Evolutionary conservation across 2,329 filamentous ascomycete genomes (phyloP), one percentile per base, ranked within the genome.

Genomic region (Fusarium vanettenii): DNA sequence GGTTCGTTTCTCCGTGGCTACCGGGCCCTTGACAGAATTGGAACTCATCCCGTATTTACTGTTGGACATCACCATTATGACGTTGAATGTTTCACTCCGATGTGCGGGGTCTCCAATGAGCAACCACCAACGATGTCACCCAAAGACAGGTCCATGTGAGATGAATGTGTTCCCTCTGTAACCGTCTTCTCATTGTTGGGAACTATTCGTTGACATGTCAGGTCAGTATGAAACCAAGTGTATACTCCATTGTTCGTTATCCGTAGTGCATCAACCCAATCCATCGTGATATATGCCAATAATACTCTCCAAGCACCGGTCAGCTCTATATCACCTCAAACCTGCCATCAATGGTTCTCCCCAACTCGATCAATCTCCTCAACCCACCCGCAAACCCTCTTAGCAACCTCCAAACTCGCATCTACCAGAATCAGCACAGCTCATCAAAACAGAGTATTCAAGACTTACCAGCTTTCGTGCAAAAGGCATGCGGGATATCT

Each of bases 401-500:
- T 75, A 29, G 72, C 72, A 56, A 74, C 72, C 52, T 74, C 62
- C 43, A 74, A n/a, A 22, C 72, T 75, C 20, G 72, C 61, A 64
- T 75, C 72, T 74, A 27, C 45, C 6, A 13, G 4, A 22, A 27
- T 75, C 48, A 74, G 66, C 39, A 60, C 52, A 60, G 4, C 4
- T 31, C n/a, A 6, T n/a, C 56, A n/a, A 25, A 29, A 22, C 37
- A 18, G 27, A 2, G 2, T 35, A 4, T 11, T 11, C 2, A 31
- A 39, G 29, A 62, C 82, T 81, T 72, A 83, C 84, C 78, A 67
- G 85, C 80, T 16, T 72, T 82, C 1, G 81, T 82, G 77, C 90
- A 92, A 80, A 92, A 93, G 0, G 88, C 89, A 81, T 93, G 91
- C 9, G 88, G 88, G 11, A 92, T 80, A 11, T 86, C 83, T 3